A percentile compares a stretch with the other conserved stretches of the same genome.
These are phyloP conservation scores for Silene conica DNA, from an alignment of 148 eudicot genomes.

Conservation along the genomic window DNA sequence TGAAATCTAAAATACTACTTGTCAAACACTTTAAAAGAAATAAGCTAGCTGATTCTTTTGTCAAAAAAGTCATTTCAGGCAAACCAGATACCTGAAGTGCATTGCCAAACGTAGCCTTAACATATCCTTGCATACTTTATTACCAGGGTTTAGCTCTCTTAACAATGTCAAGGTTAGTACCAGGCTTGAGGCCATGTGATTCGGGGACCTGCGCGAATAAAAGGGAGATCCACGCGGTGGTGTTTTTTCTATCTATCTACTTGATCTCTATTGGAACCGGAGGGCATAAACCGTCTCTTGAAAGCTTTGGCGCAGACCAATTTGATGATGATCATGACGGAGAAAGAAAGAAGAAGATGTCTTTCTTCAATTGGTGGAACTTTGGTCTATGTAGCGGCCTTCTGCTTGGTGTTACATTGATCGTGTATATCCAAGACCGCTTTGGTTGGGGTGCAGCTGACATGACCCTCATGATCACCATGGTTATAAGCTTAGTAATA, in stretches of 20 bases:
- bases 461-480: conserved; percentile 35
- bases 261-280: conserved; percentile 70
- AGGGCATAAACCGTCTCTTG: conserved; percentile 72
- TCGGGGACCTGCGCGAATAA: conserved; percentile 32
- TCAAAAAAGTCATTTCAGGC: no score
- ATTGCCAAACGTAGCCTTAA: no score
- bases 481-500: conserved; percentile 41
- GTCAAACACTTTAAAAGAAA: no score
- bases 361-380: conserved; percentile 88
- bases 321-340: conserved; percentile 57
- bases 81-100: no score
- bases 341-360: conserved; percentile 63
- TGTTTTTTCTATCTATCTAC: conserved; percentile 62
- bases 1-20: no score
- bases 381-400: conserved; percentile 58
- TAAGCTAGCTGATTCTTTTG: no score
- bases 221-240: conserved; percentile 39
- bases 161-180: conserved; percentile 53
- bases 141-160: conserved; percentile 57
- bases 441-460: conserved; percentile 59
- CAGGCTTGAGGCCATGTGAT: conserved; percentile 50
- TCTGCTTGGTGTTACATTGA: conserved; percentile 58
- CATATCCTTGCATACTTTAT: neutral
- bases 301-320: conserved; percentile 89
- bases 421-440: conserved; percentile 72